Conservation (phyloP, 169 alveolate species). For the Besnoitia besnoiti region DNA sequence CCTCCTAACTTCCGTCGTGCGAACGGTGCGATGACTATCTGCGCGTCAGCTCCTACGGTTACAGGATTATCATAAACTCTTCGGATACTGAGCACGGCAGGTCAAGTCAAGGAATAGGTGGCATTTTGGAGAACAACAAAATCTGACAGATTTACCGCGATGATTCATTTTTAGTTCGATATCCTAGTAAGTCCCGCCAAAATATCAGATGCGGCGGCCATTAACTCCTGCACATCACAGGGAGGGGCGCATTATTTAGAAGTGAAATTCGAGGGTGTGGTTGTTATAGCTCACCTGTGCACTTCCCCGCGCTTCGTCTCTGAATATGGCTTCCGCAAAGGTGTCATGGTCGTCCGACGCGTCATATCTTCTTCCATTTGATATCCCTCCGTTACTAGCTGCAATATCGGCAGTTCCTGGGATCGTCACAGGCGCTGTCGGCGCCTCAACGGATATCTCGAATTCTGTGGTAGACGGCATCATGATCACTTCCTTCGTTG, state of each 20-base stretch:
- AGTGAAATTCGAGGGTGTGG: not conserved
- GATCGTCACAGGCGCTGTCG: slow-evolving; percentile 22
- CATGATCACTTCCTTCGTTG: slow-evolving; percentile 31
- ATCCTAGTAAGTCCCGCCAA: slow-evolving; percentile 8
- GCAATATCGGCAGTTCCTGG: not conserved
- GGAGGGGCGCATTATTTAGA: not conserved
- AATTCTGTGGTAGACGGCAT: slow-evolving; percentile 22
- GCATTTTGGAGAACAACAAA: too few species aligned
- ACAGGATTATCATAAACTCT: too few species aligned
- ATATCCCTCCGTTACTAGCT: not conserved
- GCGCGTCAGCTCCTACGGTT: too few species aligned
- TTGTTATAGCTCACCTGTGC: slow-evolving; percentile 2
- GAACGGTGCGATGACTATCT: too few species aligned
- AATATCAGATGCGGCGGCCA: slow-evolving; percentile 28
- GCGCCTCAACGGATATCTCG: slow-evolving; percentile 26
- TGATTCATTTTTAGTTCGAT: not conserved
- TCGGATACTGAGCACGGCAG: too few species aligned
- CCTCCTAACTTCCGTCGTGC: too few species aligned
- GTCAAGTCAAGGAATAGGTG: too few species aligned
- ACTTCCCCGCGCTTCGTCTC: slow-evolving; percentile 3
- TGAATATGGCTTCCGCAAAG: not conserved
- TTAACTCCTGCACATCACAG: slow-evolving; percentile 15
- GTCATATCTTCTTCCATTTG: not conserved
- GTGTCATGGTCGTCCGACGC: not conserved
- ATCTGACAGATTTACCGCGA: not conserved